Base-by-base conservation (phyloP, 1,139 yeast genomes). In the Blastobotrys buckinghamii region DNA sequence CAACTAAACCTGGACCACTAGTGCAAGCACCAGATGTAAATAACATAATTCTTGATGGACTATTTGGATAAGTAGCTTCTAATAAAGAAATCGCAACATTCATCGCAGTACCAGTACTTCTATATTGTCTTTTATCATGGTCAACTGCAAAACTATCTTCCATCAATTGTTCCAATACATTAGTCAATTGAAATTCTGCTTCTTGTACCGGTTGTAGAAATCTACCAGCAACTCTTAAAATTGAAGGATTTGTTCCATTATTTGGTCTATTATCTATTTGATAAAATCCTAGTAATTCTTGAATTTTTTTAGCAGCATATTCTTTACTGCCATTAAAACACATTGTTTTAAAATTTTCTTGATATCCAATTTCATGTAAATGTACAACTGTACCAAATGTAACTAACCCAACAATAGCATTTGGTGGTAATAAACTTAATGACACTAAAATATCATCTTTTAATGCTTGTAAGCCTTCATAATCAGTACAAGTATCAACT, bases 11-110 rank as follows among this genome's bases (percentile, higher is more conserved):
- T 8, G 97, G 96, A 42, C 82, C 84, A 57, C 83, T 76, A 39
- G 97, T 90, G 64, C 95, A 81, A 39, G 96, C 95, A 51, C 97
- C 97, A 45, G 92, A 90, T 44, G 77, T 60, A 56, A 84, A 83
- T 36, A 80, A 68, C 64, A 83, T 65, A 12, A 83, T 63, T 52
- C 83, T 79, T 0, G 85, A 80, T 0, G 88, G 88, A 10, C 77
- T 69, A 45, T 70, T 70, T 8, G 76, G 71, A 48, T 65, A 72
- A 3, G 75, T 60, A 1, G 77, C 68, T 47, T 74, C 75, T 32
- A 83, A 61, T 10, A 84, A 59, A 41, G 75, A 69, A 1, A 77
- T 62, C 0, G 87, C 84, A n/a, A 83, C 67, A 54, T 79, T 78
- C 30, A 84, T 57, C 2, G 90, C 90, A 38, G 79, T 64, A 0